Evolutionary conservation across 495 filamentous ascomycete genomes (phyloP).

Genomic region (Pseudoneurospora amorphoporcata): DNA sequence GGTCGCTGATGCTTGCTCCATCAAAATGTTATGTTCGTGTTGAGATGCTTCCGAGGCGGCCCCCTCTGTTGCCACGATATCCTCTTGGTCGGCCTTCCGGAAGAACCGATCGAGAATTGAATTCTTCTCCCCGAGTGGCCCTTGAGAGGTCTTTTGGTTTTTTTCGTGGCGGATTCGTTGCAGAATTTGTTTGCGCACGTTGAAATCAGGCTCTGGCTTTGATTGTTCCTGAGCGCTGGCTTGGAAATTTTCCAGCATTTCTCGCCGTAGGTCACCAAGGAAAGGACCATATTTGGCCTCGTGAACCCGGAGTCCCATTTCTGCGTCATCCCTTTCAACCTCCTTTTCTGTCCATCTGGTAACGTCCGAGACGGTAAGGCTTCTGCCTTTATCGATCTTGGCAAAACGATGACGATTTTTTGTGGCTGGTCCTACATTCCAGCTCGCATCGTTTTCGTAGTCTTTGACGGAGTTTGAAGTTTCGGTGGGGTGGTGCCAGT

Average conservation of each 20-base stretch:
- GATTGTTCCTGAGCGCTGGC: not conserved
- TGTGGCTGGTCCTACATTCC: not conserved
- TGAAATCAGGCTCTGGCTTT: not conserved
- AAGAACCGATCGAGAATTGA: not conserved
- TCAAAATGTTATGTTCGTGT: not conserved
- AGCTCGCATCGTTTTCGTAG: not conserved
- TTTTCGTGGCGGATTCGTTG: not conserved
- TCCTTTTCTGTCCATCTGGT: not conserved
- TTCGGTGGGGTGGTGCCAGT: not conserved
- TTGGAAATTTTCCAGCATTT: slow-evolving; percentile 1
- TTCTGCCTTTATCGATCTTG: not conserved
- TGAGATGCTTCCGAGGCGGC: not conserved
- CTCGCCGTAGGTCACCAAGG: slow-evolving; percentile 5
- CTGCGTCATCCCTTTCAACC: slow-evolving; percentile 10
- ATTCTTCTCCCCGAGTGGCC: not conserved
- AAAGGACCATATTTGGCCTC: slow-evolving; percentile 8
- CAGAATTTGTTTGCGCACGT: not conserved
- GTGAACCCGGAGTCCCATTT: slow-evolving; percentile 12
- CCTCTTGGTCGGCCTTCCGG: not conserved
- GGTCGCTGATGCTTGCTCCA: not conserved
- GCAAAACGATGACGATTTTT: not conserved
- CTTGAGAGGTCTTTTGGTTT: not conserved
- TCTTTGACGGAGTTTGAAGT: not conserved
- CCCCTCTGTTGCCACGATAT: not conserved
- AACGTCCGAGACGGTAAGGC: not conserved